Conservation (phyloP, 192 early-diverging fungal species). For the Linnemannia schmuckeri region DNA sequence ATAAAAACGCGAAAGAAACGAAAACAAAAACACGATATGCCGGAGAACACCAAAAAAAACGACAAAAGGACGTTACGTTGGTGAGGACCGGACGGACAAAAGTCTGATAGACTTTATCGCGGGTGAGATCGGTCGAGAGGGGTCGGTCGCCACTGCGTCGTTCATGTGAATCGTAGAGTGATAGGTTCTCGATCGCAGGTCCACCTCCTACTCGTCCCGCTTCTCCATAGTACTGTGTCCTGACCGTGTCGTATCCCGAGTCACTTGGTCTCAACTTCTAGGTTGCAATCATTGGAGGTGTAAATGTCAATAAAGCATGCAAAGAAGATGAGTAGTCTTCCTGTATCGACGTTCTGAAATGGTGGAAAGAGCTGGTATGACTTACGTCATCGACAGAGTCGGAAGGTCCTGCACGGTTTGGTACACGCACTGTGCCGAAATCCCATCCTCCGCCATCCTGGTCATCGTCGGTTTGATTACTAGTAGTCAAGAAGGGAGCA, state of each 20-base stretch:
- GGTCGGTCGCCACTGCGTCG: constrained; percentile 9
- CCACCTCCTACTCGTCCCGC: not conserved
- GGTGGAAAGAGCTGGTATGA: not conserved
- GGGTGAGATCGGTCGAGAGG: constrained; percentile 38
- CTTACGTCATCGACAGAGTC: not conserved
- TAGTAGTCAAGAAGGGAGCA: not conserved
- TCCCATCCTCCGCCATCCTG: constrained; percentile 67
- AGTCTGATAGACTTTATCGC: constrained; percentile 54
- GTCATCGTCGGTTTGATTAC: constrained; percentile 40
- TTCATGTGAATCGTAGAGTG: constrained; percentile 26
- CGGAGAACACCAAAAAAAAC: not conserved
- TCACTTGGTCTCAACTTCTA: constrained; percentile 32
- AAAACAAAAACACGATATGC: not conserved
- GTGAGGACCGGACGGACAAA: constrained; percentile 46
- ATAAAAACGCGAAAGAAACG: not conserved
- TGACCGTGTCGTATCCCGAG: constrained; percentile 59
- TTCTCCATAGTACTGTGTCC: constrained; percentile 18
- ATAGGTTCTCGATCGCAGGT: constrained; percentile 25
- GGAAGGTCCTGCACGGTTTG: constrained; percentile 29
- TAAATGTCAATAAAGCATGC: not conserved
- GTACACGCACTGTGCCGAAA: constrained; percentile 65
- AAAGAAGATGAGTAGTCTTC: constrained; percentile 6
- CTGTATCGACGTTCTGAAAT: not conserved
- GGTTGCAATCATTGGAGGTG: not conserved
- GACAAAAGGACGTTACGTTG: constrained; percentile 21